Evolutionary conservation across 2,329 filamentous ascomycete genomes (phyloP), one percentile per base, ranked within the genome.

Genomic region (Aspergillus sergii): DNA sequence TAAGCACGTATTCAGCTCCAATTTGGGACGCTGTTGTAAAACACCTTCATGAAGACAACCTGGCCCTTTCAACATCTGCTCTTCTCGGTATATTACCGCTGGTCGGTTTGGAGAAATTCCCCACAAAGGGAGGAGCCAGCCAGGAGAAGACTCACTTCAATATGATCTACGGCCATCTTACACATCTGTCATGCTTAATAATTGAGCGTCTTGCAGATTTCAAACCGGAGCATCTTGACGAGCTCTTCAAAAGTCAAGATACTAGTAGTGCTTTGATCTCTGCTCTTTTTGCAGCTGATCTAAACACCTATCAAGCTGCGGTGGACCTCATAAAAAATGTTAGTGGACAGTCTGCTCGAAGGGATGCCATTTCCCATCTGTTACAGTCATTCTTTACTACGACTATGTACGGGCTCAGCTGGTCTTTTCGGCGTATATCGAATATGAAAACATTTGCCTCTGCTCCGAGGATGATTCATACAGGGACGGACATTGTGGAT

Each of bases 241-340:
- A 85, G 28, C 80, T 98, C 12, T 92, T 92, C 71, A 83, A 86
- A 58, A 88, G 90, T 62, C 84, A 86, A 23, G 81, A 88, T 48
- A 89, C 89, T 8, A 90, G 92, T 64, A 88, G 89, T 67, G 88
- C 91, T 43, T 84, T 97, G 48, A 88, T 97, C 53, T 89, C 90
- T 5, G 85, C 92, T 21, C 86, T 97, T 8, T 88, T 97, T 61
- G 93, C 93, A 50, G 91, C 92, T 19, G 90, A 96, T 68, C 83
- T 91, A 61, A 85, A 89, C 62, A 89, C 95, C 39, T 93, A 92
- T 65, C 90, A 94, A 73, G 90, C 92, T 19, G 89, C 91, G 1
- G 86, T 94, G 8, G 91, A 93, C 68, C 81, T 98, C 32, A 85
- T 98, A 67, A 97, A 97, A 77, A 88, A 88, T 41, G 87, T 94